Evolutionary conservation across 805 yeast species (phyloP), one percentile per base, ranked within the genome.

Genomic region (Spathaspora girioi): DNA sequence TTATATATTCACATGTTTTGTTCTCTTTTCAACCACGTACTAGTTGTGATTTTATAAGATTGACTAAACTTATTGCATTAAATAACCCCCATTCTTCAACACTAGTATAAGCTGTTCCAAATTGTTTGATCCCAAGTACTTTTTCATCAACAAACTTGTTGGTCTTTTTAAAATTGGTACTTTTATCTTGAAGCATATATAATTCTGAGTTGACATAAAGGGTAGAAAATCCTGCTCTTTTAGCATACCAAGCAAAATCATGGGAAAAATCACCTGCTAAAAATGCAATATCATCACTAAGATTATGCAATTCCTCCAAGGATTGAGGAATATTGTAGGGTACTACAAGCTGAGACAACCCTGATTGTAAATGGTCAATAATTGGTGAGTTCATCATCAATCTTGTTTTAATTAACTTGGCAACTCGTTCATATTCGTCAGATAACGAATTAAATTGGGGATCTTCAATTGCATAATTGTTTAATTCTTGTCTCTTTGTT

Each of bases 211-310:
- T 80, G 2, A 87, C 87, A 65, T 88, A 89, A 1, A 87, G 78
- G 1, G 87, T 76, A 20, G 88, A 79, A 14, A 93, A 64, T 8
- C 87, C 79, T 14, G 86, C 71, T 56, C 99, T 76, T 63, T 91
- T 88, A n/a, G 96, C 75, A 67, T 93, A 93, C 99, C 99, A 93
- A 3, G 89, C 86, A 64, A 87, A 84, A 66, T 90, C 97, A 56
- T 83, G 83, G 18, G 94, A 80, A 49, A 67, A 62, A 63, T 92
- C 97, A 10, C 92, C 94, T 0, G 96, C 83, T 58, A 81, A 83
- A 66, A 70, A 90, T 44, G 89, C 80, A 53, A 93, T 76, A 63
- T 94, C 98, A 69, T 93, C 98, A 11, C 90, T 78, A 50, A 92
- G 75, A 48, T 81, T 78, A 58, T 84, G 87, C 51, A 94, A 77